phyloP scores from a whole-genome alignment of 129 eudicot genomes.

The Tanacetum coccineum region DNA sequence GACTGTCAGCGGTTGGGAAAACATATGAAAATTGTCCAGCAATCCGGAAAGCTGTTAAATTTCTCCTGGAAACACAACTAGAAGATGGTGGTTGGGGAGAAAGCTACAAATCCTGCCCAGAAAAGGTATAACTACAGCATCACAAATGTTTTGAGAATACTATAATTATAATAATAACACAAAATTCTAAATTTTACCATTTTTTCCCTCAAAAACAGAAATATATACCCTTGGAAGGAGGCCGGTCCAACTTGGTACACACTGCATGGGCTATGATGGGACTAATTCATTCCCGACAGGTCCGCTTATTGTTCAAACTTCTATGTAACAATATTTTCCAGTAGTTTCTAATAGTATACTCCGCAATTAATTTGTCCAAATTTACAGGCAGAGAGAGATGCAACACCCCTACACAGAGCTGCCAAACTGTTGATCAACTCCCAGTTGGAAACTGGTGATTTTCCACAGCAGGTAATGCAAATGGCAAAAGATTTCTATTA shows the following conservation, averaged over 20 bases:
- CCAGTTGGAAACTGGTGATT: constrained; percentile 75
- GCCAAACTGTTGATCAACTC: constrained; percentile 79
- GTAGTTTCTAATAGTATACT: background rate
- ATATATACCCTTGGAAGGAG: constrained; percentile 65
- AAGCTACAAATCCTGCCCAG: constrained; percentile 79
- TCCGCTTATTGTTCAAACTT: constrained; percentile 15
- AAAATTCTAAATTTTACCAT: too few relatives aligned
- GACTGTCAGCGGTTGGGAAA: constrained; percentile 62
- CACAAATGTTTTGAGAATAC: background rate
- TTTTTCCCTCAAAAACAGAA: constrained; percentile 32
- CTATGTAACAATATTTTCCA: background rate
- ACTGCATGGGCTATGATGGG: constrained; percentile 94
- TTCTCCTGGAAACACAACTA: constrained; percentile 50
- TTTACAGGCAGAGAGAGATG: constrained; percentile 55
- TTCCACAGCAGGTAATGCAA: constrained; percentile 77
- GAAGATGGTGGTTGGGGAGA: constrained; percentile 98
- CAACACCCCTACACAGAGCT: constrained; percentile 61
- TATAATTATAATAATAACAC: background rate
- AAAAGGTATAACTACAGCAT: constrained; percentile 48
- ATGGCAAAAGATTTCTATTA: constrained; percentile 12
- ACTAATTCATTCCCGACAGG: constrained; percentile 77
- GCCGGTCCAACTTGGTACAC: constrained; percentile 68
- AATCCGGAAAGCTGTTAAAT: constrained; percentile 52
- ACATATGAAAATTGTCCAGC: constrained; percentile 56
- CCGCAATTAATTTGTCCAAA: background rate